Evolutionary conservation across 306 rosid species (phyloP).

Genomic region (Canavalia gladiata): DNA sequence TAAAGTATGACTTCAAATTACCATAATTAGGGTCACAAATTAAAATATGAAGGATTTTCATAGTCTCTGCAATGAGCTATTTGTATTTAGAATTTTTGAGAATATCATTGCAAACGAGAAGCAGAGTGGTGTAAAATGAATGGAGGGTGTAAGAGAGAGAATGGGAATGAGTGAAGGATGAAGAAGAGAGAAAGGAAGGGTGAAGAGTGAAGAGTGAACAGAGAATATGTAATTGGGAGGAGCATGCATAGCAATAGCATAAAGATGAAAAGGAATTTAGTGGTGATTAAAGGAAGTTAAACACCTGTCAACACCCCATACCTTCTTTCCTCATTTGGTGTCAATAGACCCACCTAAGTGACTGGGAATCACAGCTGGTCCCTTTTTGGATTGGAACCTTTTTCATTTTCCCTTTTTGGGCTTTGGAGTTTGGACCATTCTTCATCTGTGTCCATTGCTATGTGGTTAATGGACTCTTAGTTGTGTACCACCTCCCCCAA

Average conservation of each 20-base stretch:
- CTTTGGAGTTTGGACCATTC: conserved; percentile 32
- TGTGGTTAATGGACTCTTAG: conserved; percentile 11
- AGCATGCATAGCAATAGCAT: not conserved
- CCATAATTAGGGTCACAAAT: too few species aligned
- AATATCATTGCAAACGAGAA: too few species aligned
- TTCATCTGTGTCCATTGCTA: conserved; percentile 16
- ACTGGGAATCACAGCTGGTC: conserved; percentile 28
- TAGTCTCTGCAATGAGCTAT: too few species aligned
- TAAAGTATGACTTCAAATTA: too few species aligned
- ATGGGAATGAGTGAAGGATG: not conserved
- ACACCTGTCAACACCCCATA: conserved; percentile 67
- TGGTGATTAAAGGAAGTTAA: conserved; percentile 7
- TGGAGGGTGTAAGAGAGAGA: too few species aligned
- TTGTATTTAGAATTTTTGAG: too few species aligned
- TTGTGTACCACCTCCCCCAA: conserved; percentile 25
- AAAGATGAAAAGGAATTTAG: not conserved
- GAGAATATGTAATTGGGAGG: not conserved
- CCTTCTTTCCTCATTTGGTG: conserved; percentile 51
- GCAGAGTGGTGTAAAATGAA: too few species aligned
- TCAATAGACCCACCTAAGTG: conserved; percentile 9
- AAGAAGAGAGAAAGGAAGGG: not conserved
- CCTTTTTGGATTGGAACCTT: not conserved
- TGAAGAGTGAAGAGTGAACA: too few species aligned
- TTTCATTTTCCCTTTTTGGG: conserved; percentile 57
- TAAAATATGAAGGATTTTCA: too few species aligned